Evolutionary conservation across 352 stramenopile species (phyloP), one percentile per base, ranked within the genome.

Genomic region (Thraustochytrium sp.): DNA sequence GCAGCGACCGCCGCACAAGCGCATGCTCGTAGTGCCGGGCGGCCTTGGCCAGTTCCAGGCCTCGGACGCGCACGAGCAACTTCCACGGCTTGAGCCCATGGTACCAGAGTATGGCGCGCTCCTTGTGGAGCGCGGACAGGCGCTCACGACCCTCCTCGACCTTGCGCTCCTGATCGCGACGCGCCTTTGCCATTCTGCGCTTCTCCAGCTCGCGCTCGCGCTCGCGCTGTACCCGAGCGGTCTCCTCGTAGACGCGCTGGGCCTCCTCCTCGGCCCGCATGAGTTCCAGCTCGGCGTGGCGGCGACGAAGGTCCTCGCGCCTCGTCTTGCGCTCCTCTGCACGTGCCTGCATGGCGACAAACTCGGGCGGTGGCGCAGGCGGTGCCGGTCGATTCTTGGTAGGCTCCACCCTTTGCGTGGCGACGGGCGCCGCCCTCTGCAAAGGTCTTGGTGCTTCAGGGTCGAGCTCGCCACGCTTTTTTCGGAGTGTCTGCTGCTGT

Each of bases 51-150:
- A 18, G 5, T 2, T 80, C 21, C 26, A 46, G 9, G 13, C 53
- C 3, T 5, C 44, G 44, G 23, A 80, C 4, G 31, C 53, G 26
- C 2, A 63, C 68, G 8, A 65, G 38, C 11, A 61, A 13, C 42
- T 63, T 72, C 68, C 68, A 80, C 4, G 68, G 68, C 34, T 80
- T 80, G 0, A 61, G 53, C 3, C 68, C 68, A 21, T 51, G 46
- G 29, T 65, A 80, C 68, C 48, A 80, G 11, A 80, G 51, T 8
- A 38, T 80, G 1, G 68, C 68, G 18, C 68, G 68, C 68, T 72
- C 36, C 5, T 31, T 44, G 9, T 80, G 48, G 26, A 80, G 34
- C 23, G 53, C 34, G 4, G 48, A 65, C 8, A 80, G 51, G 23
- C 76, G 3, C 0, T 8, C 68, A 4, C 2, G 26, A 18, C 34